phyloP scores from a whole-genome alignment of 345 rosid species.

The Aquilaria malaccensis region DNA sequence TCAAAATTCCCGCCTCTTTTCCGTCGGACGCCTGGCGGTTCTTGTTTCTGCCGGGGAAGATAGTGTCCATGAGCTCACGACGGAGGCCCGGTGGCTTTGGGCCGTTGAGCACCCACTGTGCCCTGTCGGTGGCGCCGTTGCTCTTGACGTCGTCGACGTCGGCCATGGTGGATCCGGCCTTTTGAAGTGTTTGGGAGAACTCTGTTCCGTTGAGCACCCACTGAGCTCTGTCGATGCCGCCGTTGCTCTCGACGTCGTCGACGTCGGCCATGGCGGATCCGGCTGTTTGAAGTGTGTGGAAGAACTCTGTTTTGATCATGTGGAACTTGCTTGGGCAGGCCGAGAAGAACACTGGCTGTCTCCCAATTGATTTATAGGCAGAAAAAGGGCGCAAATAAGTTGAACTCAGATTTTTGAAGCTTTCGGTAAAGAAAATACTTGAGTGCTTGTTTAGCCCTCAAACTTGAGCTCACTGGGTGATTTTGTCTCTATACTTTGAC shows the following conservation, averaged over 20 bases:
- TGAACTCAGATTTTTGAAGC: no score
- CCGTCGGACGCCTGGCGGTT: conserved; percentile 24
- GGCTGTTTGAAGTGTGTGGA: conserved; percentile 88
- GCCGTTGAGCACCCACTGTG: conserved; percentile 60
- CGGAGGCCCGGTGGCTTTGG: conserved; percentile 66
- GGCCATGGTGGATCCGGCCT: conserved; percentile 31
- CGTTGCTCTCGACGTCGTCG: conserved; percentile 34
- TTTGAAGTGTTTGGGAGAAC: conserved; percentile 99
- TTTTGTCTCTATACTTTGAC: no score
- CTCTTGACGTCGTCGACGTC: conserved; percentile 34
- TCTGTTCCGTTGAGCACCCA: conserved; percentile 54
- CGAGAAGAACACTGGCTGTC: no score
- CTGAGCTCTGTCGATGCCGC: conserved; percentile 28
- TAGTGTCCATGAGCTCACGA: conserved; percentile 38
- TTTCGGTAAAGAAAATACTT: no score
- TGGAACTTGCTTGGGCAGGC: no score
- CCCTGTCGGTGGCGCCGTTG: conserved; percentile 24
- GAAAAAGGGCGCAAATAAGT: no score
- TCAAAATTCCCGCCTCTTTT: conserved; percentile 4
- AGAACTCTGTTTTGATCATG: conserved; percentile 30
- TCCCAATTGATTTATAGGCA: no score
- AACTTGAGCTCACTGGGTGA: no score
- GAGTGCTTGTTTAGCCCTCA: no score
- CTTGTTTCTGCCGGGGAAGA: conserved; percentile 24
- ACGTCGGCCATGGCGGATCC: conserved; percentile 36